These are phyloP conservation scores for Zizania latifolia DNA, from an alignment of 176 grass and related monocot species.

Conservation along the genomic window DNA sequence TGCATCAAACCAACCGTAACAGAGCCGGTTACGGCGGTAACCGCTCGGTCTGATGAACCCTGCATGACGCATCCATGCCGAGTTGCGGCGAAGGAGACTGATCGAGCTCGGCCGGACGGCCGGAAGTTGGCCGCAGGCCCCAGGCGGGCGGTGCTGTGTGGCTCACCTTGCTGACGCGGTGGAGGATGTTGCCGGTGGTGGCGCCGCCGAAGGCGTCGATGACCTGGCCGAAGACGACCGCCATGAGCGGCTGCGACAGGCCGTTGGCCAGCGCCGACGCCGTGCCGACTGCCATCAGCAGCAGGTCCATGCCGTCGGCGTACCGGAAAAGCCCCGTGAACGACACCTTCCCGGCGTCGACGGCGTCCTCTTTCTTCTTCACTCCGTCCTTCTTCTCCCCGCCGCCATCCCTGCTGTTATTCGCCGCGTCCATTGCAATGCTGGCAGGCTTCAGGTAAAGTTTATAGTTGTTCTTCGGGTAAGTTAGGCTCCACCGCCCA, in stretches of 20 bases:
- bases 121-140: no score
- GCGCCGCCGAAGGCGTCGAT: conserved; percentile 24
- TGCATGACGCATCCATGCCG: no score
- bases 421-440: conserved; percentile 28
- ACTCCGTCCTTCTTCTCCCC: neutral
- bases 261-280: conserved; percentile 44
- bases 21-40: no score
- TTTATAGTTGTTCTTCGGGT: no score
- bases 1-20: no score
- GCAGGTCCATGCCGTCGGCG: conserved; percentile 41
- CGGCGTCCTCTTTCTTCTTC: neutral
- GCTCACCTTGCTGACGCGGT: conserved; percentile 36
- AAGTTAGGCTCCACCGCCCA: no score
- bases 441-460: no score
- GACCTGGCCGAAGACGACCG: conserved; percentile 37
- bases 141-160: no score
- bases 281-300: conserved; percentile 47
- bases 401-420: conserved; percentile 13
- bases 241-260: conserved; percentile 25
- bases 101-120: no score
- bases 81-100: no score
- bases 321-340: conserved; percentile 38
- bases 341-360: conserved; percentile 15
- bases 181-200: conserved; percentile 10
- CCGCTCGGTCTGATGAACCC: no score